A percentile compares a stretch with the other conserved stretches of the same genome.
Conservation (phyloP, 306 rosid species). For the Cotoneaster glaucophyllus region DNA sequence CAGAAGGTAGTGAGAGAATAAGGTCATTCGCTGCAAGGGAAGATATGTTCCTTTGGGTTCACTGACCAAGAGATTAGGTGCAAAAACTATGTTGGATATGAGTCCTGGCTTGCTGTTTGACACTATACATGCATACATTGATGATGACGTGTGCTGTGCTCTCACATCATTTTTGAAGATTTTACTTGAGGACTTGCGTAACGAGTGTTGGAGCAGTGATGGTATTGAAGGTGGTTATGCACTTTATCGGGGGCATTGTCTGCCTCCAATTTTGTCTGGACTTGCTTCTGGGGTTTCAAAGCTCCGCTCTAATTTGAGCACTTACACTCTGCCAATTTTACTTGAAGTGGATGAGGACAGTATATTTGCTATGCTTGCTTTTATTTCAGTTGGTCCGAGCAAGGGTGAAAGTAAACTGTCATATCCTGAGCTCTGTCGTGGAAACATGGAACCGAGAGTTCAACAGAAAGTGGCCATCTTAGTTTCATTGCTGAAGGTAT, state of each 20-base stretch:
- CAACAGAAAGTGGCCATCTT: slow-evolving; percentile 90
- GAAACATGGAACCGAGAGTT: slow-evolving; percentile 48
- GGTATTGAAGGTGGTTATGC: slow-evolving; percentile 87
- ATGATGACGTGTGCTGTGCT: slow-evolving; percentile 94
- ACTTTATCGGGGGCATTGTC: slow-evolving; percentile 62
- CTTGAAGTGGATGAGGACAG: slow-evolving; percentile 84
- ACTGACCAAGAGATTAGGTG: slow-evolving; percentile 84
- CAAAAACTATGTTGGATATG: slow-evolving; percentile 63
- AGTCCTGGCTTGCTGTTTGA: slow-evolving; percentile 54
- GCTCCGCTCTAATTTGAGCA: slow-evolving; percentile 85
- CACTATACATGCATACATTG: slow-evolving; percentile 64
- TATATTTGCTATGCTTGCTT: slow-evolving; percentile 80
- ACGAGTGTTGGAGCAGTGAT: slow-evolving; percentile 78
- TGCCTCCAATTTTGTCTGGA: slow-evolving; percentile 69
- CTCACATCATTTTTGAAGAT: slow-evolving; percentile 82
- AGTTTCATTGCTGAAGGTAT: slow-evolving; percentile 90
- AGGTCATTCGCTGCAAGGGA: slow-evolving; percentile 79
- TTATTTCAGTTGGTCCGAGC: slow-evolving; percentile 58
- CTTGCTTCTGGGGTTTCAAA: slow-evolving; percentile 89
- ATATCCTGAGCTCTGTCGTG: slow-evolving; percentile 37
- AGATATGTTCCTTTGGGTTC: slow-evolving; percentile 88
- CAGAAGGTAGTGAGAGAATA: slow-evolving; percentile 61
- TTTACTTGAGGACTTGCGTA: slow-evolving; percentile 80
- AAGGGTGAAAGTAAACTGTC: slow-evolving; percentile 32
- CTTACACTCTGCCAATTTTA: slow-evolving; percentile 78